These are phyloP conservation scores for Setaria viridis DNA, from an alignment of 202 grass and related monocot genomes.

Conservation along the genomic window DNA sequence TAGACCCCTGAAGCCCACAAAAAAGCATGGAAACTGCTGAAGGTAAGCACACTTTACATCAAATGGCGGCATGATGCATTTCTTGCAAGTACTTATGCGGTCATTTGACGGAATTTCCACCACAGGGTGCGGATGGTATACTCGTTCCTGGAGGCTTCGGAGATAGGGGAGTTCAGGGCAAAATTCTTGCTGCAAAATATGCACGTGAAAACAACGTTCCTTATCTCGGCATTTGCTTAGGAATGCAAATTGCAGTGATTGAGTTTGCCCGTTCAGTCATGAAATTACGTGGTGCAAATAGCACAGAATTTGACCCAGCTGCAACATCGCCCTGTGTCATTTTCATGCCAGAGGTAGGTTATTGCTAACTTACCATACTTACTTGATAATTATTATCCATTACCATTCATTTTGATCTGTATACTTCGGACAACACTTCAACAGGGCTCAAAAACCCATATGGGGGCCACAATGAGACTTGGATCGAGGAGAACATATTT, in stretches of 20 bases:
- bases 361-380: constrained; percentile 16
- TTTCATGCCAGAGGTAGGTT: constrained; percentile 96
- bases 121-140: constrained; percentile 85
- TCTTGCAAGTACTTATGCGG: constrained; percentile 29
- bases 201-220: constrained; percentile 90
- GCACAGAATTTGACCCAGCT: constrained; percentile 86
- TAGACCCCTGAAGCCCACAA: constrained; percentile 74
- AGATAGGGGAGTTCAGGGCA: constrained; percentile 87
- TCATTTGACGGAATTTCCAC: constrained; percentile 39
- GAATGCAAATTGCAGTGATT: constrained; percentile 96
- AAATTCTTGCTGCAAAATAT: constrained; percentile 97
- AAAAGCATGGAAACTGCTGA: constrained; percentile 86
- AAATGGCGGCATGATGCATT: constrained; percentile 24
- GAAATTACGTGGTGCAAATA: constrained; percentile 85
- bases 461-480: constrained; percentile 95
- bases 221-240: constrained; percentile 96
- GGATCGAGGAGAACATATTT: constrained; percentile 96
- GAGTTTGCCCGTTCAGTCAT: constrained; percentile 87
- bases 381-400: constrained; percentile 11
- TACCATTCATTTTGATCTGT: constrained; percentile 41
- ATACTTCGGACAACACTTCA: constrained; percentile 38
- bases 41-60: constrained; percentile 56
- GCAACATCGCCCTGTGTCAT: constrained; percentile 79
- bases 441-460: constrained; percentile 92
- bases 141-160: constrained; percentile 98